Evolutionary conservation across 1,139 yeast species (phyloP), one percentile per base, ranked within the genome.

Genomic region (Zygosaccharomyces pseudobailii): DNA sequence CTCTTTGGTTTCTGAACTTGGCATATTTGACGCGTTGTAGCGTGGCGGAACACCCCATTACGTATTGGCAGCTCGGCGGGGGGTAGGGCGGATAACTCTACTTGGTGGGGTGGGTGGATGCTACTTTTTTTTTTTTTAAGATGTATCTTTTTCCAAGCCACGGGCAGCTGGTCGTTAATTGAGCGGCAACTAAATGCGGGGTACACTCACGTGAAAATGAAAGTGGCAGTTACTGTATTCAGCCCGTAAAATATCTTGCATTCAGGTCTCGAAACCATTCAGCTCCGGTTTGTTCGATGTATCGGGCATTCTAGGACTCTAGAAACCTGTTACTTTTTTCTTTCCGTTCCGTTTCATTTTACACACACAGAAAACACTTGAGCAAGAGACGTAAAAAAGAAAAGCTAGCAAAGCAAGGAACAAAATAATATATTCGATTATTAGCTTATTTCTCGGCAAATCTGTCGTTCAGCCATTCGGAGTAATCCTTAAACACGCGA

Each of bases 391-490:
- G 2, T n/a, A 24, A 24, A 24, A 24, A 24, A 24, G 9, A 24
- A 24, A 24, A 13, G 17, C 2, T 13, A 13, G 17, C 2, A 13
- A 13, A 13, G 17, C 17, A 13, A 13, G 17, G 17, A 13, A 13
- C 1, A 2, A 13, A 13, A 13, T 13, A 13, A 13, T 13, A 13
- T 13, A 13, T 13, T 13, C 17, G 17, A 13, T 13, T 13, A 13
- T 6, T 24, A 24, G 27, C 27, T 24, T 4, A n/a, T 19, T 7
- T 9, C 33, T 30, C 13, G 33, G 33, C 19, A 19, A 38, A 20
- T 4, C 30, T 34, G 8, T 23, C 23, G 40, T 56, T 48, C 34
- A 63, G 40, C 67, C 66, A 63, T 2, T 43, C 45, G 17, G 44
- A 21, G 40, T 58, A 41, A 50, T 61, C 65, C 6, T 36, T 17